Evolutionary conservation across 2,329 filamentous ascomycete species (phyloP), one percentile per base, ranked within the genome.

Genomic region (Hypoxylon sp.): DNA sequence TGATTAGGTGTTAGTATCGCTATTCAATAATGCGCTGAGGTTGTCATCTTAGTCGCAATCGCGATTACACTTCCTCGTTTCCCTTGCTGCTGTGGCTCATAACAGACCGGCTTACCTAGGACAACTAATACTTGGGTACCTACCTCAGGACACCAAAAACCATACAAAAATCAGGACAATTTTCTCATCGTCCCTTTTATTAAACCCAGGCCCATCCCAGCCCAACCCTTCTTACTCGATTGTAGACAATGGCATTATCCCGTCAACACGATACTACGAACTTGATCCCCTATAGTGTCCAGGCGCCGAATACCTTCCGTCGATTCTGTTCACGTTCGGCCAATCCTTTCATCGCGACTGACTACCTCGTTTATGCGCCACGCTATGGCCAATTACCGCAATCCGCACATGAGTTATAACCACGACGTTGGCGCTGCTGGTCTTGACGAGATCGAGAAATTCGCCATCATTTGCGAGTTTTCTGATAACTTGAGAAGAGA

Each of bases 121-220:
- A 46, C 22, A 46, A 4, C 41, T 46, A 46, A 46, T 19, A 43
- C 15, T 1, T 43, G 22, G 20, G 41, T 46, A 46, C 22, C 22
- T 26, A 13, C 20, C 6, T 11, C n/a, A 46, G 41, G 41, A 46
- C 41, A 46, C 37, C 37, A 41, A 41, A 19, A 41, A 8, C 15
- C 37, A n/a, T n/a, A 41, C 37, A 6, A 19, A 41, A 41, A 39
- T 41, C 24, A 65, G 63, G 63, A 65, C 63, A 65, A 62, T 10
- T 6, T 41, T 19, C 17, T 7, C 37, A 3, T 41, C 37, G 37
- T 46, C 4, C 20, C 30, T 30, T 34, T 17, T 41, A 57, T 47
- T 24, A 58, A 58, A 51, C 19, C 5, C 17, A 53, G 11, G 28
- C 44, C 62, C 7, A 30, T 15, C 47, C 22, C 43, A 30, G 15